phyloP scores from a whole-genome alignment of 352 stramenopile species.

The Phytophthora hibernalis region DNA sequence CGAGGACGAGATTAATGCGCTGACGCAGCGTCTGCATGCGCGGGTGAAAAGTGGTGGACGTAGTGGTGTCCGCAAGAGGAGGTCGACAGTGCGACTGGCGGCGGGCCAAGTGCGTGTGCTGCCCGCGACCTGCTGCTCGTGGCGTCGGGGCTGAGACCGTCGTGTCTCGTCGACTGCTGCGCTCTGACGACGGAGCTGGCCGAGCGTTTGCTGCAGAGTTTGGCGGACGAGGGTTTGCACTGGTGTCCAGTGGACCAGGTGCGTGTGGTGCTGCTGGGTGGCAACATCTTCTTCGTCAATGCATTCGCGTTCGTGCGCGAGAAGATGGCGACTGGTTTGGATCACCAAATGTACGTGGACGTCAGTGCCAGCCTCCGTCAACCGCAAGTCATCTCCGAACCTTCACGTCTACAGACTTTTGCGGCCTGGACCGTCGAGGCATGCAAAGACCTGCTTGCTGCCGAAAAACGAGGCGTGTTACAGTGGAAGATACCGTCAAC shows the following conservation, averaged over 20 bases:
- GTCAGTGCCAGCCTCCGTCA: conserved; percentile 33
- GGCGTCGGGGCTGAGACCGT: conserved; percentile 40
- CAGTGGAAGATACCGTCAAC: conserved; percentile 16
- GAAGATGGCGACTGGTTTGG: conserved; percentile 38
- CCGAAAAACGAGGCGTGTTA: conserved; percentile 16
- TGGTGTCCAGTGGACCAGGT: conserved; percentile 21
- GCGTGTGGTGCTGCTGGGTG: conserved; percentile 39
- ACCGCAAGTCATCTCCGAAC: conserved; percentile 13
- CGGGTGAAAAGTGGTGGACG: conserved; percentile 13
- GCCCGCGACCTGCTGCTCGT: conserved; percentile 47
- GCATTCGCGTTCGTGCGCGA: conserved; percentile 38
- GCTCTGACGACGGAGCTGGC: conserved; percentile 32
- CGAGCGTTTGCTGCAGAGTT: conserved; percentile 29
- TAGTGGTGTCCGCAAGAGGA: conserved; percentile 8
- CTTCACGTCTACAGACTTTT: conserved; percentile 16
- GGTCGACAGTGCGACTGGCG: conserved; percentile 14
- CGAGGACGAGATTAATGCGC: conserved; percentile 12
- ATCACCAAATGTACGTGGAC: conserved; percentile 40
- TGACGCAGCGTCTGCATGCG: conserved; percentile 26
- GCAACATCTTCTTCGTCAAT: conserved; percentile 59
- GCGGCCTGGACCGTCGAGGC: conserved; percentile 16
- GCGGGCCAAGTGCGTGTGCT: conserved; percentile 38
- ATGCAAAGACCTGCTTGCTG: conserved; percentile 31
- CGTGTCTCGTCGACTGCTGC: conserved; percentile 57
- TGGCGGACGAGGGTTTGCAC: conserved; percentile 5